A percentile compares a stretch with the other conserved stretches of the same genome.
phyloP scores from a whole-genome alignment of 2,329 filamentous ascomycete species.

The Trichoderma pleuroti region DNA sequence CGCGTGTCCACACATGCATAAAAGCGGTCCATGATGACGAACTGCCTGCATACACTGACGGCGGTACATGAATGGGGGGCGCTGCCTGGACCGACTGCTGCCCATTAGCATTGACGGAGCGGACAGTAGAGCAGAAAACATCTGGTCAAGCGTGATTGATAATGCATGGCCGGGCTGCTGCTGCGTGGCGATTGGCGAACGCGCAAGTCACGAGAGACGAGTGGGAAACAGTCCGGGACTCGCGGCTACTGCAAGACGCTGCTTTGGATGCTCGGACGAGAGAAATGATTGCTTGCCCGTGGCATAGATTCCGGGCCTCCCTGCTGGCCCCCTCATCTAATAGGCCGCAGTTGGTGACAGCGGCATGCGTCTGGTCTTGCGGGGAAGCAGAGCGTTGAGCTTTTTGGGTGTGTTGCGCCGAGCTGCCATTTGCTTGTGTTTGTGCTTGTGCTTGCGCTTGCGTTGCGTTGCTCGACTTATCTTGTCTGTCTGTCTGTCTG shows the following conservation, averaged over 20 bases:
- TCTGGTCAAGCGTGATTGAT: not conserved
- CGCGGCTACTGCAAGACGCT: conserved; percentile 13
- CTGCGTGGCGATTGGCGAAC: not conserved
- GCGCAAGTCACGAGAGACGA: conserved; percentile 3
- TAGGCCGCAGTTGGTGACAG: conserved; percentile 9
- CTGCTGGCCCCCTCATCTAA: not conserved
- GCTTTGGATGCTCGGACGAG: not conserved
- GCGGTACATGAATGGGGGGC: no score
- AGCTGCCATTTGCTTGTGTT: not conserved
- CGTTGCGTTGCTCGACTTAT: not conserved
- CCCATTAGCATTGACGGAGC: not conserved
- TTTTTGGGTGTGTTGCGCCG: not conserved
- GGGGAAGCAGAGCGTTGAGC: not conserved
- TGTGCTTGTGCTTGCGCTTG: no score
- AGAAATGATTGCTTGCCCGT: not conserved
- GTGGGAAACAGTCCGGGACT: conserved; percentile 1
- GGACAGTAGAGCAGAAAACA: not conserved
- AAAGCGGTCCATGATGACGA: not conserved
- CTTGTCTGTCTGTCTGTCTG: not conserved
- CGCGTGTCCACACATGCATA: not conserved
- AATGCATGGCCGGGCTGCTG: conserved; percentile 6
- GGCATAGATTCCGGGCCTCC: not conserved
- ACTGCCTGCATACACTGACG: not conserved
- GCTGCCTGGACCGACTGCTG: not conserved
- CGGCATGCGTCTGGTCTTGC: conserved; percentile 1